phyloP scores from a whole-genome alignment of 768 basidiomycete species.

The Naganishia friedmannii region DNA sequence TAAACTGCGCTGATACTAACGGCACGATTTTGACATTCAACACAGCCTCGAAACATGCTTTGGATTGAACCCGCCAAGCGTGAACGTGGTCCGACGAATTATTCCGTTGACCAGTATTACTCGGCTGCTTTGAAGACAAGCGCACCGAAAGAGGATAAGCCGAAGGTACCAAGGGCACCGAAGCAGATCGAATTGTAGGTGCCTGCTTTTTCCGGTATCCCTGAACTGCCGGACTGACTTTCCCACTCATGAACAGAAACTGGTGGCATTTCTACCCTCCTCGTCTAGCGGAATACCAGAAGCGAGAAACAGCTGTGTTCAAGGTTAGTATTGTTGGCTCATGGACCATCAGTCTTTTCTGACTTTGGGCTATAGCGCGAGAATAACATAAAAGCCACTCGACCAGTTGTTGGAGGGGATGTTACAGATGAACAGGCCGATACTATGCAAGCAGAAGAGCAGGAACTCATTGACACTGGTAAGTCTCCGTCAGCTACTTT shows the following conservation, averaged over 20 bases:
- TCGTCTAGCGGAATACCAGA: constrained; percentile 73
- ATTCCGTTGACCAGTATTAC: constrained; percentile 93
- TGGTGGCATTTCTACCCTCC: constrained; percentile 89
- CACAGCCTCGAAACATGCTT: constrained; percentile 42
- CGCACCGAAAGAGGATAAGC: constrained; percentile 69
- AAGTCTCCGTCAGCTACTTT: constrained; percentile 26
- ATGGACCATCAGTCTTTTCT: background rate
- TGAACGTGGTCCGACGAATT: constrained; percentile 80
- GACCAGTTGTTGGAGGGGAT: constrained; percentile 6
- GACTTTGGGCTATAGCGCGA: constrained; percentile 8
- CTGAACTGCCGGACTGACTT: constrained; percentile 4
- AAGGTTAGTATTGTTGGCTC: constrained; percentile 2
- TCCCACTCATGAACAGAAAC: constrained; percentile 60
- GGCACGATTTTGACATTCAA: background rate
- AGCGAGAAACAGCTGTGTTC: constrained; percentile 76
- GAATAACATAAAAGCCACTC: constrained; percentile 25
- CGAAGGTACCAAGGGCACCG: constrained; percentile 78
- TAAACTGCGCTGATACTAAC: background rate
- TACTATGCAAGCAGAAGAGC: constrained; percentile 82
- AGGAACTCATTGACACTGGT: constrained; percentile 86
- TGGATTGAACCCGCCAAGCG: constrained; percentile 84
- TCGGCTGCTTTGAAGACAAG: constrained; percentile 76
- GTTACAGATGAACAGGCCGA: constrained; percentile 53
- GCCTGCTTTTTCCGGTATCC: background rate
- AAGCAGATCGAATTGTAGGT: constrained; percentile 80